A percentile compares a stretch with the other conserved stretches of the same genome.
These are phyloP conservation scores for Amanita pallidorosea DNA, from an alignment of 768 basidiomycete genomes.

Conservation along the genomic window DNA sequence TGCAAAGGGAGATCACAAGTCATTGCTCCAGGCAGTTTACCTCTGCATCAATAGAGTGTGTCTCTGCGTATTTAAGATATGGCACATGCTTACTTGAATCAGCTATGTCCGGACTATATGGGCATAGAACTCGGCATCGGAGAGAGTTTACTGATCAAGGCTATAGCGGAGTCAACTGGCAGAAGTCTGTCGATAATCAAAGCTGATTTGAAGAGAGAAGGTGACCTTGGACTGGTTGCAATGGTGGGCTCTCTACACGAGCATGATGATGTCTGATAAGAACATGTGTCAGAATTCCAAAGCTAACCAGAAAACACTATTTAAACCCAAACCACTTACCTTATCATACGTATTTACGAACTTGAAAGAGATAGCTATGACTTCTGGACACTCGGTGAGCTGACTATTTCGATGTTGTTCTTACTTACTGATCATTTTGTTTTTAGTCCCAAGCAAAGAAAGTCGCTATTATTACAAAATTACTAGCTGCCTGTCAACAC, in stretches of 20 bases:
- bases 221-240: slow-evolving; percentile 94
- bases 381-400: slow-evolving; percentile 68
- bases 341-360: slow-evolving; percentile 85
- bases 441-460: slow-evolving; percentile 90
- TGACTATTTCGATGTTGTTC: neutral
- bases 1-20: slow-evolving; percentile 58
- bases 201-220: slow-evolving; percentile 87
- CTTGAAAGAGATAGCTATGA: slow-evolving; percentile 82
- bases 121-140: slow-evolving; percentile 96
- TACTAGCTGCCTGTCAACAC: slow-evolving; percentile 86
- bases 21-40: slow-evolving; percentile 84
- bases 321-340: slow-evolving; percentile 88
- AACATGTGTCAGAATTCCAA: slow-evolving; percentile 63
- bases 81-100: slow-evolving; percentile 7
- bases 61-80: slow-evolving; percentile 6
- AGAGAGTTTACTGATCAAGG: slow-evolving; percentile 88
- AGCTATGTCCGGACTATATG: slow-evolving; percentile 93
- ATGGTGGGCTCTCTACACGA: slow-evolving; percentile 27
- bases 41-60: slow-evolving; percentile 92
- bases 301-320: slow-evolving; percentile 85
- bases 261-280: neutral
- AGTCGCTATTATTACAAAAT: slow-evolving; percentile 87
- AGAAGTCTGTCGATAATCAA: slow-evolving; percentile 75
- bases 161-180: slow-evolving; percentile 93
- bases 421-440: slow-evolving; percentile 2